Evolutionary conservation across 371 early-diverging fungal genomes (phyloP).

Genomic region (Mortierella polycephala): DNA sequence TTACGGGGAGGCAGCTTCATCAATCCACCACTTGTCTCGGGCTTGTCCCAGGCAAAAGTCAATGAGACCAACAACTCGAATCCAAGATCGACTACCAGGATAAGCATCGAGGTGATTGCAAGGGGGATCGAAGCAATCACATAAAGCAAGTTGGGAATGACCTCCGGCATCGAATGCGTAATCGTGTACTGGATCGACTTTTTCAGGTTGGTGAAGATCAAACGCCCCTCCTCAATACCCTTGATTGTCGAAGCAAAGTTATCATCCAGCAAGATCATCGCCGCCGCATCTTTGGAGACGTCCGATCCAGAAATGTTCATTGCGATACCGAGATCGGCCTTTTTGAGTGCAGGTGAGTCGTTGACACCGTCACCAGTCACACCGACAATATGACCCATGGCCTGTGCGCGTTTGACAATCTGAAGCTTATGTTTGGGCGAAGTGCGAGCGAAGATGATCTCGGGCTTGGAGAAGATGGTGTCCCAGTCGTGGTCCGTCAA

Average conservation of each 20-base stretch:
- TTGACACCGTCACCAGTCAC: constrained; percentile 96
- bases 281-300: constrained; percentile 96
- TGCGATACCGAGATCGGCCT: constrained; percentile 97
- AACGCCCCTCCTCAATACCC: constrained; percentile 94
- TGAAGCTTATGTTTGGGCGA: constrained; percentile 91
- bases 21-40: constrained; percentile 81
- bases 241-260: constrained; percentile 91
- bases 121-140: constrained; percentile 91
- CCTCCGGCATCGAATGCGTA: constrained; percentile 88
- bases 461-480: constrained; percentile 82
- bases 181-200: constrained; percentile 94
- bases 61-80: constrained; percentile 91
- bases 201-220: constrained; percentile 95
- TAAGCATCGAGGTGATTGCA: constrained; percentile 84
- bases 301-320: constrained; percentile 96
- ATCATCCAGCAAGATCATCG: constrained; percentile 97
- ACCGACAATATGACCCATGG: constrained; percentile 90
- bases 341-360: constrained; percentile 93
- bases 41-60: constrained; percentile 92
- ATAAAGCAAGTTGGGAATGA: constrained; percentile 84
- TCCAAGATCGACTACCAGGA: constrained; percentile 92
- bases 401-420: constrained; percentile 87
- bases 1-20: constrained; percentile 93
- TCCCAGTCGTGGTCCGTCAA: constrained; percentile 92
- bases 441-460: constrained; percentile 93